Evolutionary conservation across 2,329 filamentous ascomycete genomes (phyloP).

Genomic region (Dactylellina sp.): DNA sequence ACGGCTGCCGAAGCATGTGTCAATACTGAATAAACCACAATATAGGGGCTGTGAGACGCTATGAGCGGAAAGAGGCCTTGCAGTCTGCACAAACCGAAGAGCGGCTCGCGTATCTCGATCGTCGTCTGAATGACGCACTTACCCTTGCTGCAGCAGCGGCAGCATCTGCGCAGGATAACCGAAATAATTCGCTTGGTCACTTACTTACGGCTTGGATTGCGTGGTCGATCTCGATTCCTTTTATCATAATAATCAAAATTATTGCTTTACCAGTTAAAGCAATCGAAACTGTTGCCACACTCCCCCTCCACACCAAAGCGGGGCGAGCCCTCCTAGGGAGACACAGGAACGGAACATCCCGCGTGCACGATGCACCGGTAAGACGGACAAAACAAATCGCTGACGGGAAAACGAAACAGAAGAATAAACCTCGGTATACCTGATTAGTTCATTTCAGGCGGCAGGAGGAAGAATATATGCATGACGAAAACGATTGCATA

Average conservation of each 20-base stretch:
- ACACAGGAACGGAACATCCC: conserved; percentile 40
- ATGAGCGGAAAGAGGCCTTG: conserved; percentile 86
- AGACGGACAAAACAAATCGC: conserved; percentile 44
- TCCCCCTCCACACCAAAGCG: conserved; percentile 42
- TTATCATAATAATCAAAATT: conserved; percentile 47
- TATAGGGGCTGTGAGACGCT: conserved; percentile 78
- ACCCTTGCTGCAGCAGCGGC: conserved; percentile 79
- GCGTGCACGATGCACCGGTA: conserved; percentile 32
- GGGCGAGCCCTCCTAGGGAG: conserved; percentile 49
- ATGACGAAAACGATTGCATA: neutral
- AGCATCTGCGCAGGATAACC: conserved; percentile 51
- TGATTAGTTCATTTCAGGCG: neutral
- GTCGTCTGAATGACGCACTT: conserved; percentile 79
- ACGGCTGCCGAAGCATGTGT: neutral
- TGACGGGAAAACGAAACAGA: conserved; percentile 49
- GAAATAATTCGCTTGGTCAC: conserved; percentile 35
- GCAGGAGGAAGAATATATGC: neutral
- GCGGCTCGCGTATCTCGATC: conserved; percentile 77
- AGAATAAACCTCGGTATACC: conserved; percentile 46
- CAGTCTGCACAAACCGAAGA: conserved; percentile 81
- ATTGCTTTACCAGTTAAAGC: conserved; percentile 43
- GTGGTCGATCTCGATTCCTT: conserved; percentile 49
- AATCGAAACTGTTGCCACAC: conserved; percentile 44
- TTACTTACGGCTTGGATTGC: conserved; percentile 44
- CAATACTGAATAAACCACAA: neutral